Percentiles rank a stretch among this genome's conserved stretches.
Evolutionary conservation across 2,329 filamentous ascomycete species (phyloP).

Genomic region (Aspergillus spinulosporus): DNA sequence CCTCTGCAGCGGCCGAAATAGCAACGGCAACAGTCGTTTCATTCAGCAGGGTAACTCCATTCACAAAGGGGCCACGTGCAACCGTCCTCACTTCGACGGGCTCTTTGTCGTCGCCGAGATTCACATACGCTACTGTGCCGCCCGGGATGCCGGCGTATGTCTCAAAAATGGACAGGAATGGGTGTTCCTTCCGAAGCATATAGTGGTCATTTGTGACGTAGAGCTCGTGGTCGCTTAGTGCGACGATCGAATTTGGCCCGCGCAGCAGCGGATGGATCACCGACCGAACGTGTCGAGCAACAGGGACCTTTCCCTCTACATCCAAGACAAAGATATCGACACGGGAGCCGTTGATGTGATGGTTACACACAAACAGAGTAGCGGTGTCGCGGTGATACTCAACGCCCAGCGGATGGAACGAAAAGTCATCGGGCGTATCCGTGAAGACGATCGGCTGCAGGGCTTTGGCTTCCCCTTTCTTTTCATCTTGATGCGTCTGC

Average conservation of each 20-base stretch:
- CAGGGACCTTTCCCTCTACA: neutral
- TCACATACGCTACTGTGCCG: slow-evolving; percentile 15
- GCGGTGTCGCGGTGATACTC: slow-evolving; percentile 17
- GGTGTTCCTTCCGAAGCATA: slow-evolving; percentile 3
- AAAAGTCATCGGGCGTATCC: neutral
- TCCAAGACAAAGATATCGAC: slow-evolving; percentile 20
- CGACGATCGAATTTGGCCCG: slow-evolving; percentile 19
- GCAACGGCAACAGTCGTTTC: slow-evolving; percentile 17
- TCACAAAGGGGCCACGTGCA: slow-evolving; percentile 19
- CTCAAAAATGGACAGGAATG: slow-evolving; percentile 7
- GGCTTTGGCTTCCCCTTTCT: neutral
- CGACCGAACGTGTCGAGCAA: slow-evolving; percentile 9
- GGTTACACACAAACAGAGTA: slow-evolving; percentile 21
- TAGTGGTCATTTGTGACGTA: slow-evolving; percentile 24
- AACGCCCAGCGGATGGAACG: slow-evolving; percentile 21
- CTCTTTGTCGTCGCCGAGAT: slow-evolving; percentile 3
- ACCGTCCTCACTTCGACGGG: slow-evolving; percentile 9
- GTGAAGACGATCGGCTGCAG: neutral
- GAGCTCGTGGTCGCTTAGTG: slow-evolving; percentile 13
- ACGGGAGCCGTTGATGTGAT: slow-evolving; percentile 17
- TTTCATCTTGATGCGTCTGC: neutral
- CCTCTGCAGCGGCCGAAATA: slow-evolving; percentile 4
- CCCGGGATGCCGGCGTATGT: slow-evolving; percentile 17
- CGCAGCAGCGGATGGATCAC: slow-evolving; percentile 13
- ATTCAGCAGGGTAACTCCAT: slow-evolving; percentile 19